Conservation (phyloP, 2,329 filamentous ascomycete species). For the Epichloe sibirici region DNA sequence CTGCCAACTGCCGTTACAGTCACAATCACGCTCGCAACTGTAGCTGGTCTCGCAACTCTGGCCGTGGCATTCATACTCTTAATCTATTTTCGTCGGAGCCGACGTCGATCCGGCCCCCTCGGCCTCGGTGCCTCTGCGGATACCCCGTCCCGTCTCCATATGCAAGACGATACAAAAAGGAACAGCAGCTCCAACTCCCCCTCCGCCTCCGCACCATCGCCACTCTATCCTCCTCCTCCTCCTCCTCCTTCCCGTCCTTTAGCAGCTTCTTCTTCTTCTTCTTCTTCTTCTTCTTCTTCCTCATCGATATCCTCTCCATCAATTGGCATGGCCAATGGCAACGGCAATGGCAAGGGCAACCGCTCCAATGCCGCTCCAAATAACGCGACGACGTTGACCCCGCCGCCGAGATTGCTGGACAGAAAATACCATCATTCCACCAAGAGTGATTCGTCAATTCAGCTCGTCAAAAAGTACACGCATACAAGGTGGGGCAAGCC, state of each 20-base stretch:
- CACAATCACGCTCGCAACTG: slow-evolving; percentile 2
- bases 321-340: background rate
- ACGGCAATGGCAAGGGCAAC: background rate
- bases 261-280: background rate
- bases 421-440: slow-evolving; percentile 3
- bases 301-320: background rate
- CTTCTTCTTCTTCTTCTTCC: background rate
- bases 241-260: background rate
- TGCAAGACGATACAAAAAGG: background rate
- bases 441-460: slow-evolving; percentile 1
- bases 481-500: slow-evolving; percentile 4
- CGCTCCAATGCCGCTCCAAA: background rate
- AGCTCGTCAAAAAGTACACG: background rate
- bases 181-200: background rate
- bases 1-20: background rate
- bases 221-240: background rate
- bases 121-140: background rate
- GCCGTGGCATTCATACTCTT: background rate
- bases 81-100: background rate
- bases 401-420: slow-evolving; percentile 4
- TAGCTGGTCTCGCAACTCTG: background rate
- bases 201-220: background rate
- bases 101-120: background rate
- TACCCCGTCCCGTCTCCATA: background rate
- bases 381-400: background rate